A percentile compares a stretch with the other conserved stretches of the same genome.
Conservation (phyloP, 2,329 filamentous ascomycete species). For the Trichoderma guizhouense region DNA sequence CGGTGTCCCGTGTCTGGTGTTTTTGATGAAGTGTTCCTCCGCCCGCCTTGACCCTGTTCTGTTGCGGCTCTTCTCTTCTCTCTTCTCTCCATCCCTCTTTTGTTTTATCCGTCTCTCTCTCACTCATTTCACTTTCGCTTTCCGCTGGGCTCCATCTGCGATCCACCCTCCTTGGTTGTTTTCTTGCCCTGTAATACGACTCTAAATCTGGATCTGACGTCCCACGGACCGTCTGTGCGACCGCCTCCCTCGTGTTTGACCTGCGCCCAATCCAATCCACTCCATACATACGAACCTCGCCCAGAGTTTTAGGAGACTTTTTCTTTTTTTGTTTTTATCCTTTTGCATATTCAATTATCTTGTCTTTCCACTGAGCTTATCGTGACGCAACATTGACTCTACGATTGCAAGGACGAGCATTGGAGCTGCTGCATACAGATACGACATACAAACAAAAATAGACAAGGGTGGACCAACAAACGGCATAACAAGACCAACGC, state of each 20-base stretch:
- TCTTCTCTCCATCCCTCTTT: neutral
- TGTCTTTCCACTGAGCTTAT: neutral
- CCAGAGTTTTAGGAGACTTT: neutral
- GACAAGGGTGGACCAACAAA: neutral
- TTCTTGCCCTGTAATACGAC: neutral
- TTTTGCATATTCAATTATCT: neutral
- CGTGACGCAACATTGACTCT: neutral
- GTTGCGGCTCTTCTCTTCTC: neutral
- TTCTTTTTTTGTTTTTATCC: neutral
- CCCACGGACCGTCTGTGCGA: constrained; percentile 4
- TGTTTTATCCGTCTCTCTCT: neutral
- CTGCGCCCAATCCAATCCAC: neutral
- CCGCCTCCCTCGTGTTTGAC: neutral
- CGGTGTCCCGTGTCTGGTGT: neutral
- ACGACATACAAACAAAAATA: neutral
- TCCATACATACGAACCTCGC: neutral
- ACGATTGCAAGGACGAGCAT: neutral
- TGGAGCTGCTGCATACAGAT: neutral
- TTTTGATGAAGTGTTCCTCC: neutral
- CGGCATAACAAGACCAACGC: neutral
- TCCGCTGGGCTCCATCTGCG: neutral
- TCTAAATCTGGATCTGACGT: constrained; percentile 8
- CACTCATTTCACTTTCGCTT: neutral
- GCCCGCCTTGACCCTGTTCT: neutral
- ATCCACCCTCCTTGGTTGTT: neutral